A percentile compares a stretch with the other conserved stretches of the same genome.
phyloP scores from a whole-genome alignment of 371 early-diverging fungal genomes.

The Syncephalastrum monosporum region DNA sequence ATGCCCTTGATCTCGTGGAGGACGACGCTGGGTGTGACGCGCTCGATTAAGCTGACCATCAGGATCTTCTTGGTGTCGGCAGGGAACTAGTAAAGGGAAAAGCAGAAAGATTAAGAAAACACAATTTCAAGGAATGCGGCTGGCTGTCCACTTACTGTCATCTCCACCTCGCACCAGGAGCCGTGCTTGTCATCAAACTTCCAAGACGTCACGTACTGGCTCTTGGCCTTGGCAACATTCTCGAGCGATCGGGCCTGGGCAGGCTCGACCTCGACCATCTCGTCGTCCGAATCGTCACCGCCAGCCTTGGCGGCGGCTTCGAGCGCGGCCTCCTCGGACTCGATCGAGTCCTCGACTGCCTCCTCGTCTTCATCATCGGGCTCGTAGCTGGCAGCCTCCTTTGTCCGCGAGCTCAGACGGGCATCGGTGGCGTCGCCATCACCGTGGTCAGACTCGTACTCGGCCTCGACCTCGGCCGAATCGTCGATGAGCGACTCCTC shows the following conservation, averaged over 20 bases:
- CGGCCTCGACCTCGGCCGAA: slow-evolving; percentile 47
- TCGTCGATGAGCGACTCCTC: slow-evolving; percentile 28
- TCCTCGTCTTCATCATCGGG: slow-evolving; percentile 78
- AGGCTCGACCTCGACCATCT: slow-evolving; percentile 30
- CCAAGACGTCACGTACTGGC: slow-evolving; percentile 63
- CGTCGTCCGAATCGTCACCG: slow-evolving; percentile 54
- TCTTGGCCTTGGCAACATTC: slow-evolving; percentile 47
- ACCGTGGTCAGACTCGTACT: slow-evolving; percentile 54
- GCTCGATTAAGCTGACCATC: slow-evolving; percentile 87
- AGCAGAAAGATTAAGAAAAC: too few species aligned
- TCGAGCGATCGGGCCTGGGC: slow-evolving; percentile 22
- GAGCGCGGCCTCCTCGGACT: slow-evolving; percentile 55
- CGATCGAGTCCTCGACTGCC: slow-evolving; percentile 50
- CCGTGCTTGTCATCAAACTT: slow-evolving; percentile 69
- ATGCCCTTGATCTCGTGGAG: slow-evolving; percentile 89
- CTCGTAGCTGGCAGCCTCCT: slow-evolving; percentile 74
- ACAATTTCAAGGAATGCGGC: neutral
- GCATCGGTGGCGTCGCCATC: slow-evolving; percentile 75
- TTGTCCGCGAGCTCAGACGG: slow-evolving; percentile 53
- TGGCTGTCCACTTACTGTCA: slow-evolving; percentile 23
- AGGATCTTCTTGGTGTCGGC: slow-evolving; percentile 90
- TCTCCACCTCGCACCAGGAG: slow-evolving; percentile 80
- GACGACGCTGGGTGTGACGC: slow-evolving; percentile 64
- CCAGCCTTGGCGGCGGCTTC: slow-evolving; percentile 53
- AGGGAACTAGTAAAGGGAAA: slow-evolving; percentile 54